Conservation (phyloP, 2,329 filamentous ascomycete genomes). For the Neopestalotiopsis sp. region DNA sequence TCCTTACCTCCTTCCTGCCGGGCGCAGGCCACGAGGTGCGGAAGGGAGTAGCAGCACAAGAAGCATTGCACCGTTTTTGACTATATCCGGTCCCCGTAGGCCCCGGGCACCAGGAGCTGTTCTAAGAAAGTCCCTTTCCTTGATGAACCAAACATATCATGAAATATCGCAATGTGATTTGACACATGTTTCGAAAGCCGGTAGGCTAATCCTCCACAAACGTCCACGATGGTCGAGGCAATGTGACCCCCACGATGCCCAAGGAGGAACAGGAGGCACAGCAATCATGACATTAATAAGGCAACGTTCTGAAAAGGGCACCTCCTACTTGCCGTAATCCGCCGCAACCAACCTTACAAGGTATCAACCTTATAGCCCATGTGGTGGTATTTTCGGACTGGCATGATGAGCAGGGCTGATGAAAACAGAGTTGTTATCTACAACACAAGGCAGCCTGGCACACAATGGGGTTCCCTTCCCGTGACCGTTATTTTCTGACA, state of each 20-base stretch:
- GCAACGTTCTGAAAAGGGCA: background rate
- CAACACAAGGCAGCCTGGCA: slow-evolving; percentile 2
- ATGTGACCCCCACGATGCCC: background rate
- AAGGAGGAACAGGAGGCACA: background rate
- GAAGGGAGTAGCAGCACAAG: background rate
- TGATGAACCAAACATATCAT: background rate
- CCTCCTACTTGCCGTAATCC: background rate
- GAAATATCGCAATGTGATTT: background rate
- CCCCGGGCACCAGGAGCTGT: background rate
- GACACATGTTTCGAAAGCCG: background rate
- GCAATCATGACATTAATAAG: background rate
- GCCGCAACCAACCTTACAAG: background rate
- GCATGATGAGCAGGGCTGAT: slow-evolving; percentile 15
- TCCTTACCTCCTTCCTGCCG: background rate
- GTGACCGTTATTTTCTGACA: slow-evolving; percentile 18
- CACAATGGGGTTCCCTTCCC: slow-evolving; percentile 1
- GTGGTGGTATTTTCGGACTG: background rate
- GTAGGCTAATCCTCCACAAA: background rate
- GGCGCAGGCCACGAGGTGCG: background rate
- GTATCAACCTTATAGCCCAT: background rate
- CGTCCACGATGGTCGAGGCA: background rate
- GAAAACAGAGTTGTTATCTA: background rate
- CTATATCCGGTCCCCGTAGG: background rate
- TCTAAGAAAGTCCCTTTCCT: background rate
- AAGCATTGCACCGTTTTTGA: background rate